Evolutionary conservation across 805 yeast genomes (phyloP).

Genomic region (Lipomyces orientalis): DNA sequence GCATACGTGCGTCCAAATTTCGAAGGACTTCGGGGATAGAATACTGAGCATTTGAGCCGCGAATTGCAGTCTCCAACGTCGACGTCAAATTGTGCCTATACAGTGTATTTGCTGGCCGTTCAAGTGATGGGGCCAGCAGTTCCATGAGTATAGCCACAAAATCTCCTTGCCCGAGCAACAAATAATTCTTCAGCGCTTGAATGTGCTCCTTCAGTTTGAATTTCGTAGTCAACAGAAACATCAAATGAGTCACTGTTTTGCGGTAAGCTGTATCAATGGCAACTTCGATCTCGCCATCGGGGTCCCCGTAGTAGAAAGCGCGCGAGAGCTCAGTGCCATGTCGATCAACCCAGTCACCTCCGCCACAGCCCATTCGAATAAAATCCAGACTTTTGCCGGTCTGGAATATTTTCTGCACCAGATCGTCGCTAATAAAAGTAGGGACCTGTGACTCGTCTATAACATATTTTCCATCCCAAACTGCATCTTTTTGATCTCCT

Average conservation of each 20-base stretch:
- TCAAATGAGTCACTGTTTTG: slow-evolving; percentile 60
- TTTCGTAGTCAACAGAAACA: slow-evolving; percentile 56
- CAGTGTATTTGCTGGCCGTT: slow-evolving; percentile 65
- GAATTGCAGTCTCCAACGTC: slow-evolving; percentile 67
- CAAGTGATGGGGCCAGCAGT: slow-evolving; percentile 60
- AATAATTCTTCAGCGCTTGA: slow-evolving; percentile 64
- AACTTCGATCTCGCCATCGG: slow-evolving; percentile 40
- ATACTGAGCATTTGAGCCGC: slow-evolving; percentile 44
- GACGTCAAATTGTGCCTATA: slow-evolving; percentile 70
- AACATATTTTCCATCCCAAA: slow-evolving; percentile 40
- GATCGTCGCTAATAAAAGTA: slow-evolving; percentile 44
- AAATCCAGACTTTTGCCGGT: slow-evolving; percentile 77
- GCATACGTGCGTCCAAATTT: slow-evolving; percentile 79
- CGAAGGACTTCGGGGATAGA: slow-evolving; percentile 51
- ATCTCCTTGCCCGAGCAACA: slow-evolving; percentile 80
- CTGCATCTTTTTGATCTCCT: slow-evolving; percentile 33
- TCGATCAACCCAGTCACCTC: slow-evolving; percentile 62
- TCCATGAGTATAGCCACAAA: slow-evolving; percentile 69
- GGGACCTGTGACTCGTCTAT: slow-evolving; percentile 47
- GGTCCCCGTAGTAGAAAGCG: slow-evolving; percentile 29
- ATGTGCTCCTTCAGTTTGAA: slow-evolving; percentile 60
- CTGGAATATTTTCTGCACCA: slow-evolving; percentile 44
- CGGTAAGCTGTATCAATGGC: slow-evolving; percentile 49
- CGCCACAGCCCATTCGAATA: slow-evolving; percentile 68
- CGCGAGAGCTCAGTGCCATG: slow-evolving; percentile 23